Evolutionary conservation across 495 filamentous ascomycete genomes (phyloP), one percentile per base, ranked within the genome.

Genomic region (Peziza echinospora): DNA sequence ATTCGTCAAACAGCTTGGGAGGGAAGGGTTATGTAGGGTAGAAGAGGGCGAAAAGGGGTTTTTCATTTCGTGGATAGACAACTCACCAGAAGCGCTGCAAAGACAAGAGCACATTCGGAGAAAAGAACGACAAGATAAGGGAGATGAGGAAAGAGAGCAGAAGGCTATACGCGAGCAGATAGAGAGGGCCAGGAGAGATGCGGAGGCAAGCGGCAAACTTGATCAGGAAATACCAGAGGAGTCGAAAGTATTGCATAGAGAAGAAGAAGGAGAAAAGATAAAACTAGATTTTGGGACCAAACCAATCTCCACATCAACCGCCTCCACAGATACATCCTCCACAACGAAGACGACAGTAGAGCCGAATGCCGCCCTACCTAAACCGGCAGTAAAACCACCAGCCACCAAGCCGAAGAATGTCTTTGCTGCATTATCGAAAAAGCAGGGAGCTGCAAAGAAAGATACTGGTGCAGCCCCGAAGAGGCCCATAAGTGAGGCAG

Each of bases 11-110:
- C 64, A 78, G 53, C 63, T 99, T 7, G 83, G 84, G 1, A 64
- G 80, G 22, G 84, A 93, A 58, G 80, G 86, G 0, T 72, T 93
- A 25, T 86, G 81, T 57, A 66, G 77, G 21, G 83, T 94, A 0
- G 81, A 91, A 51, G 89, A 97, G 54, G 80, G 76, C 40, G 85
- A 91, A 41, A 86, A 91, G 56, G 83, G 89, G 1, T 51, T 94
- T 11, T 77, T 83, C 53, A 71, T 99, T 44, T 70, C 76, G 5
- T 99, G 86, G 82, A 75, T 94, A 24, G 87, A 99, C 62, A 81
- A 86, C 54, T 78, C 72, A 24, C 82, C 84, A 0, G 86, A 92
- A 44, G 81, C 84, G 0, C 64, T 96, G 58, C 67, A 72, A 55
- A 65, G 84, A 44, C 70, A 79, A 41, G 86, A 94, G 49, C 83